Evolutionary conservation across 495 filamentous ascomycete genomes (phyloP), one percentile per base, ranked within the genome.

Genomic region (Tetracladium marchalianum): DNA sequence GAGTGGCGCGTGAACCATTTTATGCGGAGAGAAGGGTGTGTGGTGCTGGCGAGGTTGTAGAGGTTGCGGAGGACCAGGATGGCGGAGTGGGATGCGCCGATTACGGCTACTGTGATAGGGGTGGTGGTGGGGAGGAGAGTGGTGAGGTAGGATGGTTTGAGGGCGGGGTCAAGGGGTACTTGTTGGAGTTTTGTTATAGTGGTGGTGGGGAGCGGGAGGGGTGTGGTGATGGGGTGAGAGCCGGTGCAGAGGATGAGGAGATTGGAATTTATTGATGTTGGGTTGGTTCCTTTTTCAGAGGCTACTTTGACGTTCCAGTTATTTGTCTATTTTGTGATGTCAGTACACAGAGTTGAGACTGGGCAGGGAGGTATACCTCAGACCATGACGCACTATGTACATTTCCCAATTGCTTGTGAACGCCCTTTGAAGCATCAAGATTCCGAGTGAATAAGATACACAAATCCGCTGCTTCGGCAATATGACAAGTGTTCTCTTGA

Each of bases 31-130:
- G 63, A 51, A 0, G 73, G 70, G 46, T 79, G 75, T 0, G 68
- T 64, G 17, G 62, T 55, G 36, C 57, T 56, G 12, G 72, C 71
- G 11, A 81, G 65, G 10, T 69, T 61, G 56, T 73, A 61, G 22
- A 81, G 63, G 59, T 81, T 81, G 42, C 77, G 66, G 16, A 81
- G 68, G 19, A 76, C 76, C 5, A 80, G 67, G 17, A 81, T 74
- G 31, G 77, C 77, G 47, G 73, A 77, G 60, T 80, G 76, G 6
- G 76, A 80, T 31, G 76, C 75, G 16, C 77, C 77, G 13, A 81
- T 64, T 19, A 81, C 73, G 16, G 66, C 75, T 33, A 80, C 53
- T 16, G 69, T 72, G 11, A 56, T 43, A 1, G 66, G 56, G 11
- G 39, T 44, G 27, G 61, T 39, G 3, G 50, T 50, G n/a, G 71